Base-by-base conservation (phyloP, 306 rosid genomes). In the Nissolia schottii region DNA sequence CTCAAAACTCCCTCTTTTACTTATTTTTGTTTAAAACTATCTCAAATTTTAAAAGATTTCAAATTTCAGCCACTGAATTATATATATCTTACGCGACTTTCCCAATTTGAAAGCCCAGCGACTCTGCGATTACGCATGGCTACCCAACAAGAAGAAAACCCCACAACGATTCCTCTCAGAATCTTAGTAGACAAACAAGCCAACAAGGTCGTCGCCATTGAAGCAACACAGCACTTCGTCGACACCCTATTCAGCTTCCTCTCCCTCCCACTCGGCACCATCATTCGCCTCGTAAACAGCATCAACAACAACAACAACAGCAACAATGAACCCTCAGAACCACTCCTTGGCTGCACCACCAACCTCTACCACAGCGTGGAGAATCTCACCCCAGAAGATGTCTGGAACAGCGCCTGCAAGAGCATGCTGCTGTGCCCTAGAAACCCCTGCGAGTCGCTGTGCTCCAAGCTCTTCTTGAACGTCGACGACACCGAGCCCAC, bases 241-340 rank as follows among this genome's bases (percentile, higher is more conserved):
- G 81, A 77, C 66, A 69, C 75, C 20, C 72, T 77, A 49, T 77
- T 69, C 81, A 77, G 77, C 11, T 77, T 77, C 65, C 71, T 77
- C 0, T 59, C 77, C n/a, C 72, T 77, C 40, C 81, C 81, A 25
- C 71, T 70, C 0, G 77, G 1, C 49, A 77, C 81, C 65, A 70
- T 77, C 64, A 70, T 69, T 61, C 71, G 66, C 45, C 77, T 77
- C 4, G 1, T 69, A 0, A 0, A 15, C 20, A 60, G 46, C 40
- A n/a, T 25, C 41, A 2, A 25, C 18, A 5, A 22, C n/a, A n/a
- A n/a, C n/a, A n/a, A n/a, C 14, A 2, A 14, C 3, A 14, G n/a
- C 2, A 45, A n/a, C 37, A 57, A 16, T 5, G 22, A 23, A 3
- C n/a, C 6, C 12, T n/a, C 58, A 12, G 16, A 29, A 48, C 12